phyloP scores from a whole-genome alignment of 2,329 filamentous ascomycete genomes.

The Botrytis medusae region DNA sequence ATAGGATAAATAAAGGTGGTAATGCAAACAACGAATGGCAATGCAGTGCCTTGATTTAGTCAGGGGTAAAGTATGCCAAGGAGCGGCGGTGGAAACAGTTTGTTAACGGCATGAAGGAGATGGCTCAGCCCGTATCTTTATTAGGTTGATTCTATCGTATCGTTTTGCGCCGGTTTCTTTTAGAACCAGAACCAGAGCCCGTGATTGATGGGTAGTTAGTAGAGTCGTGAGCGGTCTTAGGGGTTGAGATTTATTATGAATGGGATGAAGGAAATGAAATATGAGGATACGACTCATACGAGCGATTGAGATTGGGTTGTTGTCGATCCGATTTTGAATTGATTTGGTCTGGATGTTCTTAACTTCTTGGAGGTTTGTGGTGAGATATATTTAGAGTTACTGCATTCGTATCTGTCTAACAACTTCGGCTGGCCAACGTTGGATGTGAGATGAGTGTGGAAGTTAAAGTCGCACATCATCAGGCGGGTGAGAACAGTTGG shows the following conservation, averaged over 20 bases:
- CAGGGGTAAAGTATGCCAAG: conserved; percentile 25
- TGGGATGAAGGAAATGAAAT: background rate
- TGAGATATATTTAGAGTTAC: background rate
- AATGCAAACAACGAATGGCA: conserved; percentile 21
- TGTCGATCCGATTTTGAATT: conserved; percentile 9
- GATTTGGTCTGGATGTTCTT: background rate
- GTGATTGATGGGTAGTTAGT: background rate
- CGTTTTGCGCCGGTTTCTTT: background rate
- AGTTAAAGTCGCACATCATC: conserved; percentile 3
- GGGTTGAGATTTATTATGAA: background rate
- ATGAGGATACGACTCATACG: conserved; percentile 6
- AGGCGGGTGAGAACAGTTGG: background rate
- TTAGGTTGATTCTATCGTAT: background rate
- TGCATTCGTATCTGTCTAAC: background rate
- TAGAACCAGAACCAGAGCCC: background rate
- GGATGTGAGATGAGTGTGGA: background rate
- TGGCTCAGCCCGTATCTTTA: conserved; percentile 6
- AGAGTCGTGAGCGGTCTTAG: background rate
- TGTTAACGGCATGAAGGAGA: background rate
- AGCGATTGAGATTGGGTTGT: conserved; percentile 1
- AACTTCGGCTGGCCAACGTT: background rate
- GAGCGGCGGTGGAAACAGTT: conserved; percentile 11
- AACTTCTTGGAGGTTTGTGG: background rate
- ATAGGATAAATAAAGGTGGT: background rate
- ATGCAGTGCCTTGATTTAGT: conserved; percentile 28